These are phyloP conservation scores for Ustilago shanxiensis DNA, from an alignment of 1,284 basidiomycete species.

Conservation along the genomic window DNA sequence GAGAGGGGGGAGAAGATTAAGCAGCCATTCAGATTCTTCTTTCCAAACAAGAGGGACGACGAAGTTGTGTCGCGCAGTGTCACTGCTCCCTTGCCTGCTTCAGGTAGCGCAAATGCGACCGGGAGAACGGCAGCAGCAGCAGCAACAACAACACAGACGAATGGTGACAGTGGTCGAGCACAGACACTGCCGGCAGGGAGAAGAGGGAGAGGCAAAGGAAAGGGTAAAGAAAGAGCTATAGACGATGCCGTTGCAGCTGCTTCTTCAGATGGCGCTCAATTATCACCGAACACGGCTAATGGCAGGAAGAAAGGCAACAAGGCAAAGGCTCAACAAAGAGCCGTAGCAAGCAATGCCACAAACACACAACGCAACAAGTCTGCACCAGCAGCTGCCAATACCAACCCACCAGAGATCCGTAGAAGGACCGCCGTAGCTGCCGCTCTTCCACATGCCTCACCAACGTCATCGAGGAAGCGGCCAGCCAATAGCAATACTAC, in stretches of 20 bases:
- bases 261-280: background rate
- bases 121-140: conserved; percentile 9
- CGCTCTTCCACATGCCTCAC: background rate
- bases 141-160: conserved; percentile 4
- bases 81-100: conserved; percentile 13
- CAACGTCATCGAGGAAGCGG: conserved; percentile 9
- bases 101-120: background rate
- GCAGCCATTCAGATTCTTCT: conserved; percentile 49
- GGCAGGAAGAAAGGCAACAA: conserved; percentile 14
- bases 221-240: background rate
- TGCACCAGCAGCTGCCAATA: background rate
- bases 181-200: conserved; percentile 24
- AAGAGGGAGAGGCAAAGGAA: conserved; percentile 2
- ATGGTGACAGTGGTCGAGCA: background rate
- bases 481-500: conserved; percentile 10
- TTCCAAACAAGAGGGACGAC: conserved; percentile 39
- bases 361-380: background rate
- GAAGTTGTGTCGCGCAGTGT: conserved; percentile 9
- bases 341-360: background rate
- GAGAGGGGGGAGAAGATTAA: conserved; percentile 46
- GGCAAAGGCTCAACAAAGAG: conserved; percentile 4
- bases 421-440: conserved; percentile 1
- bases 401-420: conserved; percentile 32
- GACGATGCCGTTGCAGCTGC: background rate
- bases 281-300: conserved; percentile 2